phyloP scores from a whole-genome alignment of 495 filamentous ascomycete genomes.

The Penicillium dipodomyicola region DNA sequence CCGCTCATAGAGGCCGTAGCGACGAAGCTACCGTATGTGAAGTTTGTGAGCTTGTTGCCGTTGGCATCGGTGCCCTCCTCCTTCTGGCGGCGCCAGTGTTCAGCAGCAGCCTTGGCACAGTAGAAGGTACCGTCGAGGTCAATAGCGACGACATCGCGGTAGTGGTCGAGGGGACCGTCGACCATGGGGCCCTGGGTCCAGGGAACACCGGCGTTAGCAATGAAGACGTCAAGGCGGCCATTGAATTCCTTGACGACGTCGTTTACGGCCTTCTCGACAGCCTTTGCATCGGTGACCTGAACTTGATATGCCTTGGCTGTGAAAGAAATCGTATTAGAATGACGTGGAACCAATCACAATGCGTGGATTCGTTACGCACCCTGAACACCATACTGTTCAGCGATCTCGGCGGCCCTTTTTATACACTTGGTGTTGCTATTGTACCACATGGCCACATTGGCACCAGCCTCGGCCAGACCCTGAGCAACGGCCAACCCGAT shows the following conservation, averaged over 20 bases:
- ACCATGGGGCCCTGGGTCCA: conserved; percentile 69
- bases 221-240: conserved; percentile 72
- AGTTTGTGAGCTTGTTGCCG: conserved; percentile 66
- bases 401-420: conserved; percentile 69
- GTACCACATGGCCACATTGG: conserved; percentile 87
- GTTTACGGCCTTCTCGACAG: conserved; percentile 57
- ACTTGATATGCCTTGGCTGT: conserved; percentile 76
- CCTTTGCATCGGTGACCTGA: conserved; percentile 57
- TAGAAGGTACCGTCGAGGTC: conserved; percentile 83
- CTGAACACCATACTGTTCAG: conserved; percentile 73
- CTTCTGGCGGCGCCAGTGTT: conserved; percentile 65
- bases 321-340: not conserved
- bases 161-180: conserved; percentile 62
- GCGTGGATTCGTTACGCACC: conserved; percentile 46
- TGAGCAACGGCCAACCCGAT: conserved; percentile 80
- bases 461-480: conserved; percentile 76
- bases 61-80: conserved; percentile 62
- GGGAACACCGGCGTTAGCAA: conserved; percentile 76
- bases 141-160: conserved; percentile 65
- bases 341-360: not conserved
- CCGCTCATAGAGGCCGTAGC: conserved; percentile 79
- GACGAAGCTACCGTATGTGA: conserved; percentile 69
- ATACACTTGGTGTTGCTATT: conserved; percentile 71
- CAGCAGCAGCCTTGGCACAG: conserved; percentile 74
- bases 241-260: conserved; percentile 65